phyloP scores from a whole-genome alignment of 2,329 filamentous ascomycete species.

The Akanthomyces muscarius region DNA sequence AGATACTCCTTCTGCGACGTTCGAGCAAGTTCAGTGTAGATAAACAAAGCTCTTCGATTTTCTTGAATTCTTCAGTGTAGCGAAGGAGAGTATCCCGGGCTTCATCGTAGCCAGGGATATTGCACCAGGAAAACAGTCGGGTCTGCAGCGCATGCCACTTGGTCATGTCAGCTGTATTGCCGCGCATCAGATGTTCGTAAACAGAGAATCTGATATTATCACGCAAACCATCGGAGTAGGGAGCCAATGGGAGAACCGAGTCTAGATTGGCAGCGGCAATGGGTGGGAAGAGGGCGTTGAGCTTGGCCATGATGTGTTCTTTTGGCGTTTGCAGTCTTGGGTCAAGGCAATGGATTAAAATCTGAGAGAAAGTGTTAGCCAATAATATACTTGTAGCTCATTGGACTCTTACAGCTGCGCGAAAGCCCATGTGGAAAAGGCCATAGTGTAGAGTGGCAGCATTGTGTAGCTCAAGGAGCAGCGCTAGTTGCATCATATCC shows the following conservation, averaged over 20 bases:
- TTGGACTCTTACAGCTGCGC: conserved; percentile 28
- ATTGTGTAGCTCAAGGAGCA: conserved; percentile 29
- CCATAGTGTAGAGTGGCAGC: conserved; percentile 28
- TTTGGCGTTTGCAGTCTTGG: conserved; percentile 15
- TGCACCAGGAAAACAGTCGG: conserved; percentile 32
- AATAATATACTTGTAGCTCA: background rate
- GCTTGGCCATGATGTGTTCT: conserved; percentile 25
- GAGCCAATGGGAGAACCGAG: conserved; percentile 26
- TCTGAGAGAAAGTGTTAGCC: conserved; percentile 21
- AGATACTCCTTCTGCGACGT: background rate
- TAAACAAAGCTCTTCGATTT: conserved; percentile 27
- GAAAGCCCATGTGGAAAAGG: conserved; percentile 31
- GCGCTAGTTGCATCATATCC: conserved; percentile 19
- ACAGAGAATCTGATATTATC: conserved; percentile 34
- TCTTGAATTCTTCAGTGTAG: conserved; percentile 33
- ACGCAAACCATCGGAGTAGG: conserved; percentile 30
- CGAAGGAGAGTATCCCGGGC: conserved; percentile 28
- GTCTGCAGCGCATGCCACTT: conserved; percentile 26
- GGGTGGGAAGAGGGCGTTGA: conserved; percentile 35
- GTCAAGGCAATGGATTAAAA: conserved; percentile 26
- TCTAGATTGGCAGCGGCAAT: conserved; percentile 22
- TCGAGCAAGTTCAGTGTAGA: conserved; percentile 3
- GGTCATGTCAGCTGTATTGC: conserved; percentile 21
- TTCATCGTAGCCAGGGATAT: conserved; percentile 28
- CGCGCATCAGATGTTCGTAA: conserved; percentile 32